Evolutionary conservation across 257 asterid species (phyloP).

Genomic region (Solanum appendiculatum): DNA sequence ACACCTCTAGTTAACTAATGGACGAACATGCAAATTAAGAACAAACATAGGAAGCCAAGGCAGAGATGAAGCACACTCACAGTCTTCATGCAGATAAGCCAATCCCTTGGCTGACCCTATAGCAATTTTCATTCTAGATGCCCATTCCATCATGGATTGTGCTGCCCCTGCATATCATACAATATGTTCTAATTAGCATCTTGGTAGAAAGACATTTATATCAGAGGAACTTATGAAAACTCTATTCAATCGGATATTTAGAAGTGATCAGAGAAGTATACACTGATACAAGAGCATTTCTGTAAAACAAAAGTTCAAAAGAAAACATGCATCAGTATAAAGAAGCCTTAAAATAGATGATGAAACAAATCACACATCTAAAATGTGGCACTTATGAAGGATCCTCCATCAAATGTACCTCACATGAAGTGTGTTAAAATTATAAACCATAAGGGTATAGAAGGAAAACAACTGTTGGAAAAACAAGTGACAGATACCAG

Average conservation of each 20-base stretch:
- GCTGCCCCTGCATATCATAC: constrained; percentile 18
- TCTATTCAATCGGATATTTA: not conserved
- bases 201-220: not conserved
- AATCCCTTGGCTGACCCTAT: constrained; percentile 54
- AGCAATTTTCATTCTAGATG: constrained; percentile 42
- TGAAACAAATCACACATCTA: not conserved
- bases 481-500: not conserved
- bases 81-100: constrained; percentile 67
- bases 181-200: not conserved
- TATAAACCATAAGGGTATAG: not conserved
- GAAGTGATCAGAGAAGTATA: not conserved
- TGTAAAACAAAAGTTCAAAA: not conserved
- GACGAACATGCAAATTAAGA: not conserved
- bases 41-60: not conserved
- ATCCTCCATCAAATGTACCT: not conserved
- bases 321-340: not conserved
- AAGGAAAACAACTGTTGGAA: not conserved
- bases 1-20: not conserved
- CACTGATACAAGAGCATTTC: not conserved
- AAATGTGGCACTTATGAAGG: not conserved
- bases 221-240: too few relatives aligned
- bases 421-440: not conserved
- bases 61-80: constrained; percentile 6
- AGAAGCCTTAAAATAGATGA: not conserved
- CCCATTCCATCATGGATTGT: constrained; percentile 30